Evolutionary conservation across 1,284 basidiomycete species (phyloP).

Genomic region (Naganishia cerealis): DNA sequence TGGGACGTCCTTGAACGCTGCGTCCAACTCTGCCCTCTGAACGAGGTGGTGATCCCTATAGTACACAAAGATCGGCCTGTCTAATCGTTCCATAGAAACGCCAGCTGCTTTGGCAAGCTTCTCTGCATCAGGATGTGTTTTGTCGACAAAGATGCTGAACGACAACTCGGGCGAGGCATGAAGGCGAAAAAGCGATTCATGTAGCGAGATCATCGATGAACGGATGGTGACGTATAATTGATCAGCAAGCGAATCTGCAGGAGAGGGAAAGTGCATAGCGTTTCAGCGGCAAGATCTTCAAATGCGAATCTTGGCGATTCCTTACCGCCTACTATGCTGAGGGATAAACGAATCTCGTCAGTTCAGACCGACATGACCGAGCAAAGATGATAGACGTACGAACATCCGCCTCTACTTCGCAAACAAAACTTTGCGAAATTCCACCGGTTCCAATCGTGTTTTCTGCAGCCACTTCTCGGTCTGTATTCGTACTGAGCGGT

Average conservation of each 20-base stretch:
- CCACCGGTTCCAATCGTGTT: conserved; percentile 14
- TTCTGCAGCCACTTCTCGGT: conserved; percentile 14
- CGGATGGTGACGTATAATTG: conserved; percentile 7
- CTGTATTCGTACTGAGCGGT: conserved; percentile 23
- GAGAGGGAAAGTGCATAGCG: not conserved
- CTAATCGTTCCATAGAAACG: conserved; percentile 3
- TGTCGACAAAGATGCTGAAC: conserved; percentile 15
- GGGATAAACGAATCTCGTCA: not conserved
- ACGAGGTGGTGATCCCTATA: conserved; percentile 29
- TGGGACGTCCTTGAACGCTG: conserved; percentile 5
- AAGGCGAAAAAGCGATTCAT: conserved; percentile 13
- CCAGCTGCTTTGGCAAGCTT: conserved; percentile 16
- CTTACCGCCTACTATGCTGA: conserved; percentile 13
- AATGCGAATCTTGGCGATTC: not conserved
- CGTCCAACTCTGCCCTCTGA: conserved; percentile 11
- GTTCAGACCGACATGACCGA: not conserved
- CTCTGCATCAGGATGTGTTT: not conserved
- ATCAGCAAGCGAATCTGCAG: conserved; percentile 17
- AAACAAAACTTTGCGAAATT: conserved; percentile 22
- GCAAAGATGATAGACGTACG: conserved; percentile 9
- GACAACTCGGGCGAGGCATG: not conserved
- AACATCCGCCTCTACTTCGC: conserved; percentile 25
- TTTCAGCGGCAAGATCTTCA: not conserved
- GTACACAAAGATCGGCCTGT: conserved; percentile 15
- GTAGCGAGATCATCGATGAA: not conserved